Conservation (phyloP, 2,329 filamentous ascomycete species). For the Orbilia blumenaviensis region DNA sequence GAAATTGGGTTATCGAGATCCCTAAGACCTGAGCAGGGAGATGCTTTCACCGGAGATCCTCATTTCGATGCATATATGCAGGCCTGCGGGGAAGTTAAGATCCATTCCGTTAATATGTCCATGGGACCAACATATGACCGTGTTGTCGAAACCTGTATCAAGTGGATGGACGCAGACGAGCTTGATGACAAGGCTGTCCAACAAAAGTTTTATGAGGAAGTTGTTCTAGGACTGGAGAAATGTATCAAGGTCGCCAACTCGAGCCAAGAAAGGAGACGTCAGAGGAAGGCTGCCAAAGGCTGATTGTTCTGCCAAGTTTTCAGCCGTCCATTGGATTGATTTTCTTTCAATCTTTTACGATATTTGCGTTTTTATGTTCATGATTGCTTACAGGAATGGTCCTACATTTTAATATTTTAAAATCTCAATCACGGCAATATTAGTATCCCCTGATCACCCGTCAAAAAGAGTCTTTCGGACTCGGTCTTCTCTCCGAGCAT, state of each 20-base stretch:
- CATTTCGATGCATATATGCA: slow-evolving; percentile 20
- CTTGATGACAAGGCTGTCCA: slow-evolving; percentile 22
- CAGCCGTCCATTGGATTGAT: too few species aligned
- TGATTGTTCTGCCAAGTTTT: too few species aligned
- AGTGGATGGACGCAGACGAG: slow-evolving; percentile 30
- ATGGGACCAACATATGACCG: slow-evolving; percentile 18
- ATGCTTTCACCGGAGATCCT: not conserved
- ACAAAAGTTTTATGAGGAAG: slow-evolving; percentile 25
- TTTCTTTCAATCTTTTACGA: too few species aligned
- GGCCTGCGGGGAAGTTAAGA: slow-evolving; percentile 16
- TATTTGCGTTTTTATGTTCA: too few species aligned
- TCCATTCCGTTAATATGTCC: slow-evolving; percentile 18
- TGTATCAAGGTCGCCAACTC: slow-evolving; percentile 6
- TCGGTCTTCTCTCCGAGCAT: too few species aligned
- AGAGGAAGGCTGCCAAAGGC: not conserved
- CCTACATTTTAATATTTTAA: too few species aligned
- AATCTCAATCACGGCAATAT: too few species aligned
- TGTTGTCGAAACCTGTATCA: slow-evolving; percentile 20
- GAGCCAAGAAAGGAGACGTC: not conserved
- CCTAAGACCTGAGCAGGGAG: not conserved
- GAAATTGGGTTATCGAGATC: slow-evolving; percentile 22
- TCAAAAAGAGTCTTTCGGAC: too few species aligned
- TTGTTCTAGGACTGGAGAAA: slow-evolving; percentile 15
- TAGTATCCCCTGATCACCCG: too few species aligned
- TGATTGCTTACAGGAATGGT: too few species aligned